A percentile compares a stretch with the other conserved stretches of the same genome.
phyloP scores from a whole-genome alignment of 2,329 filamentous ascomycete genomes.

The Magnaporthales sp. region DNA sequence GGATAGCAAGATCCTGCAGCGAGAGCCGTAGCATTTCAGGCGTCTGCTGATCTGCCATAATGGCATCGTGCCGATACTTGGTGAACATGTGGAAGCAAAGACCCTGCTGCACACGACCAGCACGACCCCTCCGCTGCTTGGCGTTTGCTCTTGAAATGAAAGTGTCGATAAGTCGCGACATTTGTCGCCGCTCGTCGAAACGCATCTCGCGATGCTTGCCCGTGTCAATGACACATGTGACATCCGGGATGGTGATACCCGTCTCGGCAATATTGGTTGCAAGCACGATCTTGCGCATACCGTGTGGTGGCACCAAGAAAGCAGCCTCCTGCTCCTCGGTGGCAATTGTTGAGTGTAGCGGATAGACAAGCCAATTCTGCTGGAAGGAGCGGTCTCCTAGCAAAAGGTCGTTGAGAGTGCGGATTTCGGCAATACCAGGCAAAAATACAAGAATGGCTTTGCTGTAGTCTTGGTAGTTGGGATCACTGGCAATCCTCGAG shows the following conservation, averaged over 20 bases:
- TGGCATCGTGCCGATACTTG: conserved; percentile 73
- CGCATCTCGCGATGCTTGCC: conserved; percentile 97
- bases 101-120: conserved; percentile 89
- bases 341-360: conserved; percentile 88
- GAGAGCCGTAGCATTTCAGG: conserved; percentile 94
- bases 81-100: conserved; percentile 96
- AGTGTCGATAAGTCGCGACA: conserved; percentile 84
- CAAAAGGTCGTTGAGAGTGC: conserved; percentile 78
- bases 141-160: conserved; percentile 95
- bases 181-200: conserved; percentile 85
- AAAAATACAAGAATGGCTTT: conserved; percentile 91
- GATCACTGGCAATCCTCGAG: conserved; percentile 61
- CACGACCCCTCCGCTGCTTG: conserved; percentile 87
- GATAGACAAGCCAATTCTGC: conserved; percentile 71
- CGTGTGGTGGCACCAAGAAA: conserved; percentile 75
- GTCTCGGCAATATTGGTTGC: conserved; percentile 98
- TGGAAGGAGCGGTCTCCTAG: conserved; percentile 68
- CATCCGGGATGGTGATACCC: conserved; percentile 95
- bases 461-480: conserved; percentile 62
- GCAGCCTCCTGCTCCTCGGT: conserved; percentile 94
- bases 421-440: conserved; percentile 88
- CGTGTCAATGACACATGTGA: conserved; percentile 93
- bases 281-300: conserved; percentile 84
- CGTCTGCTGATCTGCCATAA: conserved; percentile 87
- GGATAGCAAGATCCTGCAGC: conserved; percentile 86